These are phyloP conservation scores for Talaromyces sp. DNA, from an alignment of 2,329 filamentous ascomycete species.

Conservation along the genomic window DNA sequence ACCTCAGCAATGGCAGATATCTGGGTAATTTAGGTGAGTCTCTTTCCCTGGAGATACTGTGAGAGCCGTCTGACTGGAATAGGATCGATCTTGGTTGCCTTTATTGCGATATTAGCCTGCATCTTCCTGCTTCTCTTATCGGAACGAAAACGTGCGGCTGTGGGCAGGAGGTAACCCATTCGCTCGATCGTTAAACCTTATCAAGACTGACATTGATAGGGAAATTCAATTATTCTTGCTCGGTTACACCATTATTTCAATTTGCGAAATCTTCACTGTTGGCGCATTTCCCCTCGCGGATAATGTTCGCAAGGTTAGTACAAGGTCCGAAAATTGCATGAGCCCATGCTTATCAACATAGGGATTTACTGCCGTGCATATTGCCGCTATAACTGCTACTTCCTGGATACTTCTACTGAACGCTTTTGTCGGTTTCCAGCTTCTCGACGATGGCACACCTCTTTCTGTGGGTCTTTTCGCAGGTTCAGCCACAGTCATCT, in stretches of 20 bases:
- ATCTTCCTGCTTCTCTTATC: constrained; percentile 71
- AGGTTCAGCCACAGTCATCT: constrained; percentile 66
- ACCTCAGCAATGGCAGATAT: constrained; percentile 60
- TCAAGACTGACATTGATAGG: constrained; percentile 47
- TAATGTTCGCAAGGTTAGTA: constrained; percentile 65
- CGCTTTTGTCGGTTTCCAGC: constrained; percentile 84
- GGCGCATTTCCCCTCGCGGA: constrained; percentile 76
- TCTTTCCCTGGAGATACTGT: background rate
- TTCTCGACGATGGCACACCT: constrained; percentile 88
- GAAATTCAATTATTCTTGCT: constrained; percentile 95
- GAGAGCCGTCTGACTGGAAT: background rate
- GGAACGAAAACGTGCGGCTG: constrained; percentile 86
- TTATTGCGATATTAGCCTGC: constrained; percentile 67
- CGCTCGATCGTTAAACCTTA: background rate
- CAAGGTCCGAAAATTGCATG: background rate
- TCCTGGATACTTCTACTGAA: constrained; percentile 91
- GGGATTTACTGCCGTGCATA: constrained; percentile 86
- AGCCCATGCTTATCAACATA: constrained; percentile 33
- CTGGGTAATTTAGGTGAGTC: constrained; percentile 77
- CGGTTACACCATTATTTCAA: constrained; percentile 79
- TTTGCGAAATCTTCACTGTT: constrained; percentile 96
- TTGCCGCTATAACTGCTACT: constrained; percentile 83
- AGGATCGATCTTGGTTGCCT: constrained; percentile 86
- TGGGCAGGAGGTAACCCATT: constrained; percentile 72
- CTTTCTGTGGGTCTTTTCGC: constrained; percentile 74